These are phyloP conservation scores for Colletotrichum kahawae DNA, from an alignment of 2,329 filamentous ascomycete species.

Conservation along the genomic window DNA sequence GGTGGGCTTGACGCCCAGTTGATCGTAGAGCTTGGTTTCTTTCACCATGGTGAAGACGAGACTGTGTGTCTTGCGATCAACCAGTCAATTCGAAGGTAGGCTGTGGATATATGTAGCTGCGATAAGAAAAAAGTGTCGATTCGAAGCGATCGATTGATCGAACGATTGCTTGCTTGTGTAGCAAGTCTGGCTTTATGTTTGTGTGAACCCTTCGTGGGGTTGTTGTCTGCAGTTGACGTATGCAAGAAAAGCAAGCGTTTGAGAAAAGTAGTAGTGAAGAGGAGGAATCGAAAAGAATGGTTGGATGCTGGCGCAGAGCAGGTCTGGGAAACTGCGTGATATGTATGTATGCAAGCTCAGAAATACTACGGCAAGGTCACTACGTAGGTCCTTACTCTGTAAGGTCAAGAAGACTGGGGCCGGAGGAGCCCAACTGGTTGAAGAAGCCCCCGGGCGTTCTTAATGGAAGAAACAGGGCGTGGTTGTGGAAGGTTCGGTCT, in stretches of 20 bases:
- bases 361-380: not conserved
- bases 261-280: not conserved
- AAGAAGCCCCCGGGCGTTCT: slow-evolving; percentile 1
- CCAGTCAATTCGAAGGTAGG: not conserved
- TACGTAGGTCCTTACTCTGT: slow-evolving; percentile 7
- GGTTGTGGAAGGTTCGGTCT: slow-evolving; percentile 30
- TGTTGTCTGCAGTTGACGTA: not conserved
- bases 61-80: not conserved
- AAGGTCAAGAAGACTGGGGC: not conserved
- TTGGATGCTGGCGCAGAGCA: not conserved
- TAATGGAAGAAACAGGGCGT: slow-evolving; percentile 18
- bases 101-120: not conserved
- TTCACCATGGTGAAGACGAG: slow-evolving; percentile 74
- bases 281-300: slow-evolving; percentile 9
- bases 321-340: slow-evolving; percentile 7
- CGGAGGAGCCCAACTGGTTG: not conserved
- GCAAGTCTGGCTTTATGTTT: not conserved
- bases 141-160: not conserved
- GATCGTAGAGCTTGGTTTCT: slow-evolving; percentile 95
- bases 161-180: not conserved
- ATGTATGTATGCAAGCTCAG: slow-evolving; percentile 16
- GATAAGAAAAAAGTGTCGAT: not conserved
- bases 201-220: not conserved
- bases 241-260: slow-evolving; percentile 13
- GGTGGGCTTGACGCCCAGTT: slow-evolving; percentile 77